A percentile compares a stretch with the other conserved stretches of the same genome.
phyloP scores from a whole-genome alignment of 495 filamentous ascomycete genomes.

The Cercophora newfieldiana region DNA sequence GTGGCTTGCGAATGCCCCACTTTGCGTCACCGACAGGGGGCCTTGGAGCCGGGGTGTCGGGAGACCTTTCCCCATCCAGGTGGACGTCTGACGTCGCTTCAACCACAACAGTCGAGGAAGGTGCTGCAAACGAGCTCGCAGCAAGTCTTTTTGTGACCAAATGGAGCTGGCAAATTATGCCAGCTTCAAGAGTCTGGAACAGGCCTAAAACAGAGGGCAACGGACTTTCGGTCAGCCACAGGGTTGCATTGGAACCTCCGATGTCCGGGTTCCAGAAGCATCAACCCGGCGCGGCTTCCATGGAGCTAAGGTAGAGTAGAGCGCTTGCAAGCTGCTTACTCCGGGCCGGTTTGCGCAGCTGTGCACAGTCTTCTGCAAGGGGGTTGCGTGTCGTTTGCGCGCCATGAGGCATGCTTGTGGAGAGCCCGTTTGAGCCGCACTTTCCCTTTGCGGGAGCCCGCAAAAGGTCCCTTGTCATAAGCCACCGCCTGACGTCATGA shows the following conservation, averaged over 20 bases:
- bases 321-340: too few relatives aligned
- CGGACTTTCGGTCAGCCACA: not conserved
- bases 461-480: not conserved
- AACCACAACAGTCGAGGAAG: not conserved
- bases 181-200: not conserved
- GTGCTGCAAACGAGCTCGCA: not conserved
- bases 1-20: not conserved
- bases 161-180: not conserved
- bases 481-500: conserved; percentile 19
- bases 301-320: not conserved
- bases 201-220: not conserved
- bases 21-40: conserved; percentile 18
- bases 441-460: not conserved
- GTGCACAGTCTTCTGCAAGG: conserved; percentile 2
- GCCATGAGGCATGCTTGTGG: not conserved
- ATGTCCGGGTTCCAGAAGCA: not conserved
- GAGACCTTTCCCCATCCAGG: conserved; percentile 3
- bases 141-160: not conserved
- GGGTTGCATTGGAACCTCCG: not conserved
- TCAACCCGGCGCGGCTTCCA: not conserved
- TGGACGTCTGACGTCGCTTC: not conserved
- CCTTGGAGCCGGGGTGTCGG: not conserved
- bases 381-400: not conserved
- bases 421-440: conserved; percentile 8
- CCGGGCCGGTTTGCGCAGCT: not conserved